Evolutionary conservation across 1,284 basidiomycete genomes (phyloP), one percentile per base, ranked within the genome.

Genomic region (Pseudozyma sp.): DNA sequence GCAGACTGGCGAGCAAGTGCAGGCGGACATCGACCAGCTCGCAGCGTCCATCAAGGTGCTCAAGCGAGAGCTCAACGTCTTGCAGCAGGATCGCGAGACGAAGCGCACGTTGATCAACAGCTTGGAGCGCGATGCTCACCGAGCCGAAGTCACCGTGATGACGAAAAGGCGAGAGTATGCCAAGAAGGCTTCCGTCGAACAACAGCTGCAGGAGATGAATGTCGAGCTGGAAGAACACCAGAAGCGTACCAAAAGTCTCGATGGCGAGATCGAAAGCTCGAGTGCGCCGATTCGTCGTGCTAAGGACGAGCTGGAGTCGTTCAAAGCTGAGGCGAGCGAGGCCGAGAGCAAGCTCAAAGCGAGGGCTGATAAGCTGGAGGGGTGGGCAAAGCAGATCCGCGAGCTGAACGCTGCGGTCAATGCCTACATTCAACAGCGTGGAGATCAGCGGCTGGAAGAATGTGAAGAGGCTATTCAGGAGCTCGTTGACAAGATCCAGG

Each of bases 231-330:
- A 87, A 24, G 71, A 77, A 40, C 85, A 84, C 35, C 68, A 76
- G 54, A 71, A 66, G 49, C 61, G 54, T n/a, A 57, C 56, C 30
- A 66, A 77, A 40, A 52, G 44, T 29, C 58, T 92, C 30, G 91
- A 93, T 37, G 85, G 80, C 13, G 88, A 88, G 78, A 89, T 94
- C 40, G 82, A 86, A 19, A 89, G 89, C 46, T 89, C 89, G 8
- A 88, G 89, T 66, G 88, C 85, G 1, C 92, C 92, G 0, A 91
- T 93, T 35, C 88, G 90, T 49, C 86, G 86, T 29, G 87, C 92
- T 34, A 89, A 92, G 66, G 86, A 87, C 49, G 89, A 90, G 59
- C 87, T 90, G 62, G 86, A 88, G 59, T 85, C 86, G 53, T 82
- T 86, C n/a, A 88, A 90, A 69, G 85, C 85, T 2, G 89, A 90